These are phyloP conservation scores for Apophysomyces trapeziformis DNA, from an alignment of 371 early-diverging fungal species.

Conservation along the genomic window DNA sequence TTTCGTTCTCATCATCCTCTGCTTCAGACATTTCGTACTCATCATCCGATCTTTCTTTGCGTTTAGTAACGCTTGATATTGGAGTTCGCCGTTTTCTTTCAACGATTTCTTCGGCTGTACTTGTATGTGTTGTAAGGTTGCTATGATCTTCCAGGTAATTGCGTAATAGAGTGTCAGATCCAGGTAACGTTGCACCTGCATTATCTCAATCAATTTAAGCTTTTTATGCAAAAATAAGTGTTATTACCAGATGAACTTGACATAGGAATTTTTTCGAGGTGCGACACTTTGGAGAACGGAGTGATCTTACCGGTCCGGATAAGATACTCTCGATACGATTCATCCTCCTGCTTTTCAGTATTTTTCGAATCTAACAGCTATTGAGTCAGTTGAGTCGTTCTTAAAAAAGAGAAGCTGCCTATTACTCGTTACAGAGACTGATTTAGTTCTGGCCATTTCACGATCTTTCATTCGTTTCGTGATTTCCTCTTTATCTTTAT, in stretches of 20 bases:
- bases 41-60: conserved; percentile 32
- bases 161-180: conserved; percentile 30
- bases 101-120: conserved; percentile 9
- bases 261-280: conserved; percentile 7
- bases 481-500: conserved; percentile 54
- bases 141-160: conserved; percentile 17
- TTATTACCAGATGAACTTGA: background rate
- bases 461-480: conserved; percentile 44
- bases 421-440: conserved; percentile 7
- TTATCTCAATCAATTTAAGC: background rate
- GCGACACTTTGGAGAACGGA: conserved; percentile 63
- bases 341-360: conserved; percentile 37
- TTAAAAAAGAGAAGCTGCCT: too few relatives aligned
- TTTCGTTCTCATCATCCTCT: conserved; percentile 23
- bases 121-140: background rate
- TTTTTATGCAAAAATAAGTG: background rate
- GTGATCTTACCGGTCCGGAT: conserved; percentile 81
- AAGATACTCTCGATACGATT: conserved; percentile 66
- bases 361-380: conserved; percentile 1
- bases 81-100: conserved; percentile 7
- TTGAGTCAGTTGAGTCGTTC: too few relatives aligned
- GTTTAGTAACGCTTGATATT: conserved; percentile 25
- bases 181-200: conserved; percentile 3
- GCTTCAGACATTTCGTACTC: conserved; percentile 26
- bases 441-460: conserved; percentile 19